Evolutionary conservation across 768 basidiomycete genomes (phyloP).

Genomic region (Leccinum arenicola): DNA sequence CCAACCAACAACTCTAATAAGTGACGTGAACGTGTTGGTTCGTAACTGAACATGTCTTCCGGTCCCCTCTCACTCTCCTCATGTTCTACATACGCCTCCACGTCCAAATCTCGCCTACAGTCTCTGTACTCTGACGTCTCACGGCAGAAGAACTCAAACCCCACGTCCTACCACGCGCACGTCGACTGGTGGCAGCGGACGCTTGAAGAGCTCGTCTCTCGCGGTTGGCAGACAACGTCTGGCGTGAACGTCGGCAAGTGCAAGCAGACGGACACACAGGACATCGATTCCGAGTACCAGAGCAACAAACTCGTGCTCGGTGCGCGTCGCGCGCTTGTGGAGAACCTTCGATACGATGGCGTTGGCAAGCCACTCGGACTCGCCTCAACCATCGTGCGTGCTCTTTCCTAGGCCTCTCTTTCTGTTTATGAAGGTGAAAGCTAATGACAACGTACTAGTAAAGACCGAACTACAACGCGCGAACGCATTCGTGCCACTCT

Average conservation of each 20-base stretch:
- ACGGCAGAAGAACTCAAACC: conserved; percentile 80
- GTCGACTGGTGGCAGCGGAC: conserved; percentile 85
- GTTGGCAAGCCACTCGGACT: conserved; percentile 75
- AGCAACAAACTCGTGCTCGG: conserved; percentile 58
- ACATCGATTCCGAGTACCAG: conserved; percentile 13
- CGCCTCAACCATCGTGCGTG: conserved; percentile 70
- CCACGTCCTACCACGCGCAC: conserved; percentile 75
- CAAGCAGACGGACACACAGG: conserved; percentile 9
- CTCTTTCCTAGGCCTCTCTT: not conserved
- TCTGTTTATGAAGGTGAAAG: not conserved
- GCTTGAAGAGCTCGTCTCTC: conserved; percentile 57
- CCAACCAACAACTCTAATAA: too few relatives aligned
- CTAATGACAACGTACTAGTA: conserved; percentile 44
- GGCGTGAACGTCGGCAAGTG: conserved; percentile 7
- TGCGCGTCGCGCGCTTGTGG: conserved; percentile 52
- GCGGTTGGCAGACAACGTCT: conserved; percentile 47
- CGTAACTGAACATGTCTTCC: conserved; percentile 17
- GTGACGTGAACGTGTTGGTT: not conserved
- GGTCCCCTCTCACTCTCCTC: conserved; percentile 17
- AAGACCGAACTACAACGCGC: conserved; percentile 63
- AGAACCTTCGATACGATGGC: conserved; percentile 60
- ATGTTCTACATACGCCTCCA: conserved; percentile 28
- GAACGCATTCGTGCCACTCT: conserved; percentile 44
- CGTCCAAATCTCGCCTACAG: conserved; percentile 52
- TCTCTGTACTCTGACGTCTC: conserved; percentile 88